Percentiles rank a stretch among this genome's conserved stretches.
phyloP scores from a whole-genome alignment of 192 early-diverging fungal genomes.

The Mortierella claussenii region DNA sequence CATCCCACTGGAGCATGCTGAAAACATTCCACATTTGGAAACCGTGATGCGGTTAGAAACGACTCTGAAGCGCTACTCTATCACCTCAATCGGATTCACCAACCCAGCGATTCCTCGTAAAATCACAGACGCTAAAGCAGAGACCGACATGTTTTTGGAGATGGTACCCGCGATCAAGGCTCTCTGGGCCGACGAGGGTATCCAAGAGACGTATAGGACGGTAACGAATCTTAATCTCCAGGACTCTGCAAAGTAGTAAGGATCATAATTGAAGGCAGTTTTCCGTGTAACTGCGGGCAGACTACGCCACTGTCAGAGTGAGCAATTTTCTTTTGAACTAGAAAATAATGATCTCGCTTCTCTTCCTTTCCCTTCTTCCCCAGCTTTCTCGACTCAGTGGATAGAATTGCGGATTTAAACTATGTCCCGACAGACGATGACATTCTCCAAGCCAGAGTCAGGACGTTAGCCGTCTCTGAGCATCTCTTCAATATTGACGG shows the following conservation, averaged over 20 bases:
- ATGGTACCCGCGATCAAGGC: conserved; percentile 55
- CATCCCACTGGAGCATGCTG: conserved; percentile 35
- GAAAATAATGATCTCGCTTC: neutral
- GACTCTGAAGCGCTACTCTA: conserved; percentile 50
- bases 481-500: conserved; percentile 70
- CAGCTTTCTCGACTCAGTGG: conserved; percentile 64
- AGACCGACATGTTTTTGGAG: conserved; percentile 50
- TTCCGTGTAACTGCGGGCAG: too few relatives aligned
- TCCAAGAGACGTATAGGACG: conserved; percentile 39
- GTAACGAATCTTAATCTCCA: conserved; percentile 56
- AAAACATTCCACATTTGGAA: conserved; percentile 48
- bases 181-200: conserved; percentile 56
- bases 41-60: conserved; percentile 33
- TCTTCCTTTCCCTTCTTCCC: neutral
- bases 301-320: neutral
- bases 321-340: neutral
- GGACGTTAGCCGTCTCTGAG: conserved; percentile 79
- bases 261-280: too few relatives aligned
- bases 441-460: conserved; percentile 74
- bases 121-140: conserved; percentile 53
- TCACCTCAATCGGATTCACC: conserved; percentile 27
- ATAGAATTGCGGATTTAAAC: conserved; percentile 57
- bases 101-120: conserved; percentile 48
- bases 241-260: conserved; percentile 62
- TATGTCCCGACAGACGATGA: conserved; percentile 76